phyloP scores from a whole-genome alignment of 257 asterid species.

The Nicotiana sylvestris region DNA sequence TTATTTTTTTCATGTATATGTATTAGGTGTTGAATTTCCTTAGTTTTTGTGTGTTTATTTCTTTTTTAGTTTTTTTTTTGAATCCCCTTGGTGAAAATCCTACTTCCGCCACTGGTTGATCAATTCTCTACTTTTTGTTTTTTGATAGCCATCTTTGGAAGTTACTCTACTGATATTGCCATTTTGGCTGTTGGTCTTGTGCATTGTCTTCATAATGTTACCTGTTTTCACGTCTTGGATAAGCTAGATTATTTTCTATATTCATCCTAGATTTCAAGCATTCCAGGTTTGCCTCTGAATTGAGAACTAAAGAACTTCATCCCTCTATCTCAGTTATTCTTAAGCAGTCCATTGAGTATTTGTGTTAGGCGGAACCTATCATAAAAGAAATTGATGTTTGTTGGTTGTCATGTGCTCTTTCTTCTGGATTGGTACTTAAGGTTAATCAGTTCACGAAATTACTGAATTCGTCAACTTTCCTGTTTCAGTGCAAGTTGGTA shows the following conservation, averaged over 20 bases:
- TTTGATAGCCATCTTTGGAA: not conserved
- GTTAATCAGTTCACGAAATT: not conserved
- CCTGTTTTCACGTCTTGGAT: not conserved
- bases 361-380: not conserved
- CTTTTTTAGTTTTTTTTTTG: no score
- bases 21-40: no score
- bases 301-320: not conserved
- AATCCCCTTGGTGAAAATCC: no score
- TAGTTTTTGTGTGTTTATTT: no score
- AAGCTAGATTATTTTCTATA: not conserved
- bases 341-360: not conserved
- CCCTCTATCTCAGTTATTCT: not conserved
- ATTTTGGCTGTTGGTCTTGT: not conserved
- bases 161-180: not conserved
- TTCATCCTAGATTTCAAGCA: not conserved
- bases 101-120: not conserved
- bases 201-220: not conserved
- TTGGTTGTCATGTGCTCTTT: not conserved
- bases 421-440: not conserved
- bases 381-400: not conserved
- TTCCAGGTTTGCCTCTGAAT: not conserved
- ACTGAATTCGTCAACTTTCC: constrained; percentile 15
- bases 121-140: not conserved
- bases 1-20: no score
- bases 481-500: constrained; percentile 34